These are phyloP conservation scores for Mycena citricolor DNA, from an alignment of 1,284 basidiomycete species.

Conservation along the genomic window DNA sequence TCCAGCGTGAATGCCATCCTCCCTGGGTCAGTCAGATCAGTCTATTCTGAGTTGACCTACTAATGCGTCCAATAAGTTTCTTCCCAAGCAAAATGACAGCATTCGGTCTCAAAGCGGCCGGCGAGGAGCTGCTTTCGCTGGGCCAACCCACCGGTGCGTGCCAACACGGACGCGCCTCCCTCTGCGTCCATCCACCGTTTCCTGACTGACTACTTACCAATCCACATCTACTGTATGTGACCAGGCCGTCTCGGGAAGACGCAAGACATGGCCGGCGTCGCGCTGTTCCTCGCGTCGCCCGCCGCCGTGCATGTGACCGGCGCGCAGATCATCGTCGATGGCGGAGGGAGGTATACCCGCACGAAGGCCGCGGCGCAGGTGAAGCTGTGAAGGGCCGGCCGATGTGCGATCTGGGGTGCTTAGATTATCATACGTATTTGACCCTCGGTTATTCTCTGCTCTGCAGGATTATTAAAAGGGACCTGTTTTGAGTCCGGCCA, in stretches of 20 bases:
- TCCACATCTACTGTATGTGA: constrained; percentile 3
- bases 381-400: constrained; percentile 19
- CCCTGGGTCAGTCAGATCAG: constrained; percentile 54
- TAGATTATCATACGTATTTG: no score
- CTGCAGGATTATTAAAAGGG: no score
- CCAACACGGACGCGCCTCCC: constrained; percentile 23
- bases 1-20: constrained; percentile 26
- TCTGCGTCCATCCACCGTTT: background rate
- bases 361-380: constrained; percentile 31
- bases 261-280: constrained; percentile 74
- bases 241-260: constrained; percentile 67
- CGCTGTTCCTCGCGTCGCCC: constrained; percentile 71
- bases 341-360: constrained; percentile 47
- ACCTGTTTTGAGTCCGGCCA: no score
- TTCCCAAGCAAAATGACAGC: constrained; percentile 90
- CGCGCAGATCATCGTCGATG: constrained; percentile 69
- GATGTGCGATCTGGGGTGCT: no score
- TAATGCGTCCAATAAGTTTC: constrained; percentile 42
- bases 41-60: background rate
- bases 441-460: no score
- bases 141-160: constrained; percentile 69
- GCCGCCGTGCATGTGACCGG: constrained; percentile 77
- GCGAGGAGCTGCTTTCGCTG: constrained; percentile 51
- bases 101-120: constrained; percentile 62
- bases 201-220: background rate